Evolutionary conservation across 2,329 filamentous ascomycete genomes (phyloP), one percentile per base, ranked within the genome.

Genomic region (Diaporthe australafricana): DNA sequence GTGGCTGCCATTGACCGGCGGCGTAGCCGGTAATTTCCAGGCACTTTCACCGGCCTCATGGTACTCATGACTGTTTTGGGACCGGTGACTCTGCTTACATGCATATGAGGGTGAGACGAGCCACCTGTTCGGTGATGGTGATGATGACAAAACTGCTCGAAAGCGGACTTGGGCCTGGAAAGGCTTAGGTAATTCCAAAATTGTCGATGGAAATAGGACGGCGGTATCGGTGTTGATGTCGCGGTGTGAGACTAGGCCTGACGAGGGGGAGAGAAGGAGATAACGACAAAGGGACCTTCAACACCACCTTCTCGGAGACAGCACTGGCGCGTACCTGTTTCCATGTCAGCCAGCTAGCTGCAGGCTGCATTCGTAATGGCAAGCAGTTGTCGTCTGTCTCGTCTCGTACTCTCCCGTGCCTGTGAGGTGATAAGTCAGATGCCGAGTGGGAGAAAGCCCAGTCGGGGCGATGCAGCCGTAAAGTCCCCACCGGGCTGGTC

Each of bases 171-270:
- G 35, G 55, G 40, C 55, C 48, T 65, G 56, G 60, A 14, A 27
- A 16, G 71, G 71, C 71, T 72, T 72, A 70, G 71, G 63, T 70
- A 66, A 57, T 70, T 57, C 40, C 48, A n/a, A 25, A 47, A 25
- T 3, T 53, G 35, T 30, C 14, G 27, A 25, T 55, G 50, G 66
- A 32, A 65, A 55, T 35, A 48, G 50, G 52, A 35, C 38, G 69
- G 55, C 32, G 27, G 50, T 65, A 40, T 55, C 32, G 38, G 50
- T 65, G 52, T 55, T 50, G 22, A 66, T 65, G 66, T 65, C 70
- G 66, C 70, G 70, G 70, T 62, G 71, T 67, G 71, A 67, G 57
- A 70, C 30, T 68, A 9, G 22, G 16, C 22, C n/a, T 40, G 30
- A 32, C 14, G 45, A 8, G 32, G 45, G 32, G 45, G 25, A 68